Conservation (phyloP, 192 early-diverging fungal genomes). For the Geranomyces michiganensis region DNA sequence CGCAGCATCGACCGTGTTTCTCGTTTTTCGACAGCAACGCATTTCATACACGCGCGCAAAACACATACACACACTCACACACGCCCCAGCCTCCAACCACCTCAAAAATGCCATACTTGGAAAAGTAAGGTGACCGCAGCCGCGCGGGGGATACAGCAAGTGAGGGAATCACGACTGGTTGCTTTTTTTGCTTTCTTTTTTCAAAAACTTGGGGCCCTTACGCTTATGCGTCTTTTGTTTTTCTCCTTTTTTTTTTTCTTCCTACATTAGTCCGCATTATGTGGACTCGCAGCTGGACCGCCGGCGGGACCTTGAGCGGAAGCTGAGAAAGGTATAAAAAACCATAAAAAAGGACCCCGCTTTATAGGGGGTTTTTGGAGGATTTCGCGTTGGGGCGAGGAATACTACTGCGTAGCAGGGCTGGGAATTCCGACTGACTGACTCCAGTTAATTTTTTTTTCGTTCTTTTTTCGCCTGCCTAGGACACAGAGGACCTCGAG, state of each 20-base stretch:
- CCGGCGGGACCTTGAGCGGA: conserved; percentile 38
- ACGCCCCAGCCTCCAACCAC: neutral
- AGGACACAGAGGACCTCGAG: conserved; percentile 56
- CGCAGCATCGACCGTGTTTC: too few species aligned
- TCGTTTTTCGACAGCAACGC: neutral
- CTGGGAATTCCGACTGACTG: neutral
- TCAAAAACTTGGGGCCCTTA: too few species aligned
- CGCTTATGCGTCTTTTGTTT: too few species aligned
- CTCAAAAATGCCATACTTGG: neutral
- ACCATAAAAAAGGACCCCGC: too few species aligned
- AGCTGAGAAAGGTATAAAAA: conserved; percentile 34
- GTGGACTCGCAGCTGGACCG: conserved; percentile 34
- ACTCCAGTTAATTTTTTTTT: too few species aligned
- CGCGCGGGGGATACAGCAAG: too few species aligned
- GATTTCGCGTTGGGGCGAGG: too few species aligned
- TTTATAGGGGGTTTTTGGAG: neutral
- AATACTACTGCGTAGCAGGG: neutral
- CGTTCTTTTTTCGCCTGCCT: neutral
- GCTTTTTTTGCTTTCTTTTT: too few species aligned
- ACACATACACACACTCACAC: neutral
- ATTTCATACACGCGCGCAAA: neutral
- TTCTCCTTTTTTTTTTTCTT: too few species aligned
- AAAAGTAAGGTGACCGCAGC: neutral
- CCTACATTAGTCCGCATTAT: conserved; percentile 13
- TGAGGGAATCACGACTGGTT: too few species aligned